Evolutionary conservation across 2,329 filamentous ascomycete species (phyloP).

Genomic region (Trichoderma arundinaceum): DNA sequence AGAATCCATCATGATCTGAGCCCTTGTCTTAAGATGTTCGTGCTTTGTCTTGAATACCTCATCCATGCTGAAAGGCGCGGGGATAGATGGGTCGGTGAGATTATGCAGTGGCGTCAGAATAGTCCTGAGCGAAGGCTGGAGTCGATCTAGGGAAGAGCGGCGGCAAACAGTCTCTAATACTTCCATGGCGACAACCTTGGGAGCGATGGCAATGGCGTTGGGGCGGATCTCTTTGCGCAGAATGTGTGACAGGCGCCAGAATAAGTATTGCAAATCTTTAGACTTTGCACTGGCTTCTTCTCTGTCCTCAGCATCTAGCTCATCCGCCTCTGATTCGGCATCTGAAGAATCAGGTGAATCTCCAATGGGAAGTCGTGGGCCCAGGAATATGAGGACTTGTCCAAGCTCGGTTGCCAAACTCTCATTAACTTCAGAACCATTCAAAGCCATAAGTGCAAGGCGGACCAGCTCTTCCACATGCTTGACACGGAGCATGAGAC

Average conservation of each 20-base stretch:
- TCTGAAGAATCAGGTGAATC: slow-evolving; percentile 48
- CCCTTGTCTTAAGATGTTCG: slow-evolving; percentile 72
- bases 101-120: slow-evolving; percentile 72
- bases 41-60: slow-evolving; percentile 71
- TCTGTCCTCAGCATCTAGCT: slow-evolving; percentile 52
- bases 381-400: slow-evolving; percentile 83
- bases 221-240: slow-evolving; percentile 76
- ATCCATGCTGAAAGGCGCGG: slow-evolving; percentile 72
- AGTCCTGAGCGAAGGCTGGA: slow-evolving; percentile 67
- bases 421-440: slow-evolving; percentile 69
- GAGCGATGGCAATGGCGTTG: slow-evolving; percentile 66
- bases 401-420: slow-evolving; percentile 78
- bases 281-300: slow-evolving; percentile 44
- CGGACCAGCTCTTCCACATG: slow-evolving; percentile 67
- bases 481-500: slow-evolving; percentile 68
- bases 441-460: slow-evolving; percentile 59
- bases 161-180: slow-evolving; percentile 73
- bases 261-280: slow-evolving; percentile 70
- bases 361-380: slow-evolving; percentile 56
- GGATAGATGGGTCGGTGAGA: slow-evolving; percentile 79
- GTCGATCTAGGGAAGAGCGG: slow-evolving; percentile 61
- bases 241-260: slow-evolving; percentile 77
- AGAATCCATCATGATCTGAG: slow-evolving; percentile 78
- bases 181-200: slow-evolving; percentile 77
- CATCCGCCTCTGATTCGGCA: slow-evolving; percentile 50